A percentile compares a stretch with the other conserved stretches of the same genome.
These are phyloP conservation scores for Boletus insuetus DNA, from an alignment of 768 basidiomycete genomes.

Conservation along the genomic window DNA sequence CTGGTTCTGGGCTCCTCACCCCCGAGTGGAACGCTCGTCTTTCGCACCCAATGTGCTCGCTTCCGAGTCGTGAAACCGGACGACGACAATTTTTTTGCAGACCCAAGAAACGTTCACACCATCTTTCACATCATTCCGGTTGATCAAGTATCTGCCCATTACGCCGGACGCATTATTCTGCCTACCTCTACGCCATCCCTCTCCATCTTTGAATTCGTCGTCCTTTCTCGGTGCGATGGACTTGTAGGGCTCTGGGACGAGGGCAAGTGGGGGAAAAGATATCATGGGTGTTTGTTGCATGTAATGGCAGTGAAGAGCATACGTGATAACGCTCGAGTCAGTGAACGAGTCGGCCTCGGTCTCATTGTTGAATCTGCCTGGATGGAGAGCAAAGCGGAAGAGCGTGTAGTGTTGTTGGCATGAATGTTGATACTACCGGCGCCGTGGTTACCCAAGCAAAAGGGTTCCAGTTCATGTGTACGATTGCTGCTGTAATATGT, in stretches of 20 bases:
- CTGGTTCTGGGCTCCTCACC: neutral
- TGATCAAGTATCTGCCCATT: neutral
- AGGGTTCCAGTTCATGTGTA: too few species aligned
- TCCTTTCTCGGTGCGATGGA: slow-evolving; percentile 13
- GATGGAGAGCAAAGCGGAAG: slow-evolving; percentile 6
- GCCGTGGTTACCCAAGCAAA: too few species aligned
- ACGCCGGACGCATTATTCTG: slow-evolving; percentile 17
- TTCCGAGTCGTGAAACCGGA: slow-evolving; percentile 8
- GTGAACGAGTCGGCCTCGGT: slow-evolving; percentile 22
- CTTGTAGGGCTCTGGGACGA: slow-evolving; percentile 11
- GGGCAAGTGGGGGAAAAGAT: slow-evolving; percentile 4
- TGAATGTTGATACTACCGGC: neutral
- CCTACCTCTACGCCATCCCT: slow-evolving; percentile 8
- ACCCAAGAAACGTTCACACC: neutral
- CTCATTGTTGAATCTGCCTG: slow-evolving; percentile 18
- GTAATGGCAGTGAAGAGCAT: slow-evolving; percentile 19
- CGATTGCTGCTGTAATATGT: too few species aligned
- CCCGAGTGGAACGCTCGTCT: slow-evolving; percentile 22
- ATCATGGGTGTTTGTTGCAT: slow-evolving; percentile 13
- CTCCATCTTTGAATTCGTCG: slow-evolving; percentile 15
- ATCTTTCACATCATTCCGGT: slow-evolving; percentile 12
- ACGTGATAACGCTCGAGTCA: slow-evolving; percentile 1
- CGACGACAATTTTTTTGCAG: neutral
- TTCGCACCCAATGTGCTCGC: slow-evolving; percentile 16
- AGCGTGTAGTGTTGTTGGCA: slow-evolving; percentile 9